phyloP scores from a whole-genome alignment of 2,329 filamentous ascomycete genomes.

The Microsporum audouinii region DNA sequence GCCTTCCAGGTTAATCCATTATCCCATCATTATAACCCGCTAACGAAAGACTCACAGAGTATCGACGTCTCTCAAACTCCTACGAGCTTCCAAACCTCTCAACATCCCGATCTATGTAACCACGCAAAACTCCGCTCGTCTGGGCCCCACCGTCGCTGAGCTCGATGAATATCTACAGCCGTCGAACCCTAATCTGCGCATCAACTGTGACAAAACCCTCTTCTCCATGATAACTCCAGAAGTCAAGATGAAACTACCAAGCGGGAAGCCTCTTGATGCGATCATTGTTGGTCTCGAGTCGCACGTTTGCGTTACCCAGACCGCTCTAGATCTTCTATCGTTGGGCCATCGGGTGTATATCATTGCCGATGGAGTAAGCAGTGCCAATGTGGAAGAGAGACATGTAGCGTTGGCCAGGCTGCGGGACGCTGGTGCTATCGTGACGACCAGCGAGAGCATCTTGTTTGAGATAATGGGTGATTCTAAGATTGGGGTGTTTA shows the following conservation, averaged over 20 bases:
- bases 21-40: background rate
- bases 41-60: conserved; percentile 37
- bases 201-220: conserved; percentile 67
- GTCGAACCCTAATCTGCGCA: conserved; percentile 41
- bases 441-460: conserved; percentile 82
- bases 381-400: conserved; percentile 73
- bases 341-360: conserved; percentile 74
- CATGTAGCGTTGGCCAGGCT: conserved; percentile 65
- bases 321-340: conserved; percentile 65
- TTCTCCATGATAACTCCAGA: conserved; percentile 80
- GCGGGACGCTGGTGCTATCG: conserved; percentile 60
- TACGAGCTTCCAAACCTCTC: conserved; percentile 42
- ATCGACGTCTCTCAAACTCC: conserved; percentile 56
- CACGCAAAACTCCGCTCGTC: conserved; percentile 67
- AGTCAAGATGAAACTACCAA: conserved; percentile 37
- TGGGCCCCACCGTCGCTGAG: conserved; percentile 71
- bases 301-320: conserved; percentile 93
- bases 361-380: conserved; percentile 79
- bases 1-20: background rate
- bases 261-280: conserved; percentile 41
- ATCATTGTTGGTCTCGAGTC: conserved; percentile 84
- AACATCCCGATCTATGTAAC: conserved; percentile 71
- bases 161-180: conserved; percentile 43
- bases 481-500: conserved; percentile 59
- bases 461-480: conserved; percentile 85